These are phyloP conservation scores for Rutstroemia sp. DNA, from an alignment of 2,329 filamentous ascomycete genomes.

Conservation along the genomic window DNA sequence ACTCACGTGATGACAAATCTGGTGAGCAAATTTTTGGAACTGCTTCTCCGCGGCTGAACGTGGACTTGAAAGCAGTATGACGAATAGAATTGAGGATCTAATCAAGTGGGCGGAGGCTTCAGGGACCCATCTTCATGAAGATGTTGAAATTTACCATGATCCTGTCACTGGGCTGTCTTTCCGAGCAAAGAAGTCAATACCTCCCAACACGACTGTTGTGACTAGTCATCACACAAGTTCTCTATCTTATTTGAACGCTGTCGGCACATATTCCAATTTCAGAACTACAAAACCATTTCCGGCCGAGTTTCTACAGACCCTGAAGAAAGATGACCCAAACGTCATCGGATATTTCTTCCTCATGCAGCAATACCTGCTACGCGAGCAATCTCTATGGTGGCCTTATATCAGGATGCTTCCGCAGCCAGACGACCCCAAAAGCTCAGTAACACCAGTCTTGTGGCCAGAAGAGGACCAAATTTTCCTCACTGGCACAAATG, in stretches of 20 bases:
- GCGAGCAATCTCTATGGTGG: constrained; percentile 54
- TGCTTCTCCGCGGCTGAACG: too few relatives aligned
- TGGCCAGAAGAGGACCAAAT: constrained; percentile 52
- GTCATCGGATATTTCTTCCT: constrained; percentile 62
- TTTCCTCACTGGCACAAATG: constrained; percentile 36
- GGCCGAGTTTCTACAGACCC: constrained; percentile 38
- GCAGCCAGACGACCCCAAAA: constrained; percentile 43
- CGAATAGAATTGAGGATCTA: constrained; percentile 30
- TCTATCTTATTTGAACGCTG: constrained; percentile 52
- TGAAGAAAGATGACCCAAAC: constrained; percentile 40
- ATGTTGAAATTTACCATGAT: constrained; percentile 47
- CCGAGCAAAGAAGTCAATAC: constrained; percentile 22
- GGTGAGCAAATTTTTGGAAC: too few relatives aligned
- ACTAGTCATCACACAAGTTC: constrained; percentile 45
- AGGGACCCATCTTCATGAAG: constrained; percentile 42
- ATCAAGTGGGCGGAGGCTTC: constrained; percentile 41
- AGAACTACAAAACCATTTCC: constrained; percentile 36
- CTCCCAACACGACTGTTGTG: constrained; percentile 35
- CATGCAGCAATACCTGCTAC: constrained; percentile 57
- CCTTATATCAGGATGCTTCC: constrained; percentile 62
- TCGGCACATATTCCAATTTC: constrained; percentile 31
- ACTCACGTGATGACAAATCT: too few relatives aligned
- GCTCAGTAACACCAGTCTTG: constrained; percentile 53
- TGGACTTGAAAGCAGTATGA: neutral
- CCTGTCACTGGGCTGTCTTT: constrained; percentile 46